These are phyloP conservation scores for Pichia heedii DNA, from an alignment of 805 yeast genomes.

Conservation along the genomic window DNA sequence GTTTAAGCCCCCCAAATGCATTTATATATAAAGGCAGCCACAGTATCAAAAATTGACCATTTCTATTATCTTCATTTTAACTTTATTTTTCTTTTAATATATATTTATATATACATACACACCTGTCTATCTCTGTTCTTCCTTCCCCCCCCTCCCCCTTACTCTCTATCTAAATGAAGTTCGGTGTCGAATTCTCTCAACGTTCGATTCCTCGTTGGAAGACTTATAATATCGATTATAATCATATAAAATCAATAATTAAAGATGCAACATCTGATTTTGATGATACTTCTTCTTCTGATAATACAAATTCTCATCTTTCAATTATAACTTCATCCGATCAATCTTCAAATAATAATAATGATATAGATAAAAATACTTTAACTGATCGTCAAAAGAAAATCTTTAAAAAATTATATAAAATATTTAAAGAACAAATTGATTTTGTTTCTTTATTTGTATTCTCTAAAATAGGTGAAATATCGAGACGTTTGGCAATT, in stretches of 20 bases:
- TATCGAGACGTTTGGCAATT: slow-evolving; percentile 38
- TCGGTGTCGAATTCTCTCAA: slow-evolving; percentile 66
- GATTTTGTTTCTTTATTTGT: slow-evolving; percentile 56
- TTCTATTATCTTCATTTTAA: no score
- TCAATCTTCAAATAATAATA: neutral
- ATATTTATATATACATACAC: no score
- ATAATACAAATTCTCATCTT: neutral
- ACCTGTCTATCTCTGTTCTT: no score
- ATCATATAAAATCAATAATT: slow-evolving; percentile 61
- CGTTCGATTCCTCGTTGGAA: slow-evolving; percentile 87
- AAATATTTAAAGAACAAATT: slow-evolving; percentile 47
- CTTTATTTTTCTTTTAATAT: no score
- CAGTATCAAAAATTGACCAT: no score
- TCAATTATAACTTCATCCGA: neutral
- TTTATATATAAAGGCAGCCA: no score
- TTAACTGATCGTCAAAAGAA: slow-evolving; percentile 17
- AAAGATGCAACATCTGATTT: slow-evolving; percentile 40
- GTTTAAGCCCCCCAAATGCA: no score
- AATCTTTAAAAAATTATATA: slow-evolving; percentile 27
- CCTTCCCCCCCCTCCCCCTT: neutral
- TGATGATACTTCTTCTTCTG: slow-evolving; percentile 6
- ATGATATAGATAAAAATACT: neutral
- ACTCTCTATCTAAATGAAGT: slow-evolving; percentile 52
- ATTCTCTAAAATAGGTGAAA: slow-evolving; percentile 58
- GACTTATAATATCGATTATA: slow-evolving; percentile 74